These are phyloP conservation scores for Paxillus rubicundulus DNA, from an alignment of 768 basidiomycete species.

Conservation along the genomic window DNA sequence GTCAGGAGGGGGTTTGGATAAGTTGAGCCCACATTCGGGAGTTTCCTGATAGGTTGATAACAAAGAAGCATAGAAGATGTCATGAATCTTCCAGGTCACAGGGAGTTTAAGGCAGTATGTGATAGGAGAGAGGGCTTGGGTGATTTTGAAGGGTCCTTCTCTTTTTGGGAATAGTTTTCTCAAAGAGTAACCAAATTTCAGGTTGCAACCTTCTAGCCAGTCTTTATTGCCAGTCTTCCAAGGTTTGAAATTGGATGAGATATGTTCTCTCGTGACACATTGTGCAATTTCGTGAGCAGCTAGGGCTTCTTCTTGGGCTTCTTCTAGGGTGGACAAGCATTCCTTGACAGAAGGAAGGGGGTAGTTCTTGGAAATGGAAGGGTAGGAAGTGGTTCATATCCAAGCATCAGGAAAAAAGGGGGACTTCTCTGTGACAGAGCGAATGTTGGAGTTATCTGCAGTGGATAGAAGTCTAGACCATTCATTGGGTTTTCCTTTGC, in stretches of 20 bases:
- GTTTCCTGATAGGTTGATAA: too few relatives aligned
- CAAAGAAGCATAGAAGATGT: neutral
- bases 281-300: neutral
- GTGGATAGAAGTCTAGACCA: conserved; percentile 14
- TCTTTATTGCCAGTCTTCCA: neutral
- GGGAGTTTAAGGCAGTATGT: neutral
- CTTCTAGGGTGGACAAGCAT: neutral
- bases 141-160: too few relatives aligned
- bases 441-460: conserved; percentile 9
- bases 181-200: neutral
- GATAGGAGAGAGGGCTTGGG: neutral
- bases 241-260: neutral
- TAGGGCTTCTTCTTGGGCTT: neutral
- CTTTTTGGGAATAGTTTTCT: too few relatives aligned
- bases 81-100: neutral
- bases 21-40: too few relatives aligned
- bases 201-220: conserved; percentile 1
- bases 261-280: neutral
- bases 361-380: neutral
- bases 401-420: neutral
- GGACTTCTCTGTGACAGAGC: neutral
- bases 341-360: neutral
- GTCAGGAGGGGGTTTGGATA: too few relatives aligned
- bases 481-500: neutral
- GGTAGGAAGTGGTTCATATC: neutral